Percentiles rank a stretch among this genome's conserved stretches.
Conservation (phyloP, 768 basidiomycete genomes). For the Suillus subalutaceus region DNA sequence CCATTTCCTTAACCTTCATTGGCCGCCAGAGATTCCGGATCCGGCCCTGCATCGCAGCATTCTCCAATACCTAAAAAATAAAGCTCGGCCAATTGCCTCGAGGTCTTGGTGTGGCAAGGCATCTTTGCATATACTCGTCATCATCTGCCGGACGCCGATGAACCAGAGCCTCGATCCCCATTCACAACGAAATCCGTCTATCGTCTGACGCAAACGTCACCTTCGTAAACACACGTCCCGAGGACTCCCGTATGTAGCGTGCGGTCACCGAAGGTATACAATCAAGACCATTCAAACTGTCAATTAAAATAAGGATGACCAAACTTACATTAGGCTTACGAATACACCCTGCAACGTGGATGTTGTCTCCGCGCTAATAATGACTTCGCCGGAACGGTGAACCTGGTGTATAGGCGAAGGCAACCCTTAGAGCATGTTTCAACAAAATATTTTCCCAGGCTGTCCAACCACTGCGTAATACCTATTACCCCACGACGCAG, state of each 20-base stretch:
- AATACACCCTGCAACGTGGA: constrained; percentile 33
- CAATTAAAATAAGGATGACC: constrained; percentile 31
- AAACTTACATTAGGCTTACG: constrained; percentile 26
- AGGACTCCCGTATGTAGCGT: background rate
- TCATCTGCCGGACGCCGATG: constrained; percentile 32
- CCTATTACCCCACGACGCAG: constrained; percentile 8
- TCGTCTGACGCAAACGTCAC: background rate
- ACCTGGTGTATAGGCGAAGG: constrained; percentile 10
- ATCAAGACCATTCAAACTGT: background rate
- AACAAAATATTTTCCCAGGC: constrained; percentile 23
- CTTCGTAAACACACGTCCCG: constrained; percentile 5
- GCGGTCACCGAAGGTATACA: background rate
- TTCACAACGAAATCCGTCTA: constrained; percentile 11
- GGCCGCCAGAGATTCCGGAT: constrained; percentile 19
- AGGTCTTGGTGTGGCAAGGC: constrained; percentile 34
- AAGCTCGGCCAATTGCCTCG: constrained; percentile 30
- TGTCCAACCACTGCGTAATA: constrained; percentile 15
- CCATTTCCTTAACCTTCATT: constrained; percentile 18
- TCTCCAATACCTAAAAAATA: constrained; percentile 31
- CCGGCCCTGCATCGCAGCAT: constrained; percentile 37
- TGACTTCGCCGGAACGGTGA: constrained; percentile 22
- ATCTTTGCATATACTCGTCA: constrained; percentile 36
- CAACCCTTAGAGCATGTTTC: constrained; percentile 17
- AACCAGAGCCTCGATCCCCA: constrained; percentile 22
- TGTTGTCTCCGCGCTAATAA: constrained; percentile 28